phyloP scores from a whole-genome alignment of 257 asterid genomes.

The Salvia rosmarinus region DNA sequence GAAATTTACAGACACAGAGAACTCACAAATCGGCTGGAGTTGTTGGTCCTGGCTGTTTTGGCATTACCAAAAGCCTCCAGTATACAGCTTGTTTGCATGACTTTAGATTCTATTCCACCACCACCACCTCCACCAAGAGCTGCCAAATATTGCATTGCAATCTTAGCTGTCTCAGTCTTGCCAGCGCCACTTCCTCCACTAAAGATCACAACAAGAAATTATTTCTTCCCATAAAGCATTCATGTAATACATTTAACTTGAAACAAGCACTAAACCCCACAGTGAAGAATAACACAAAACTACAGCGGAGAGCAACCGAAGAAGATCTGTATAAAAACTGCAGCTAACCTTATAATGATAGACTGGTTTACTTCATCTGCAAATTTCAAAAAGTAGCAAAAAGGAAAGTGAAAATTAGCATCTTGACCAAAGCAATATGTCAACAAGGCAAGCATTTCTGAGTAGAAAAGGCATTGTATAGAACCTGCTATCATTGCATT shows the following conservation, averaged over 20 bases:
- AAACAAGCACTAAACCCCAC: slow-evolving; percentile 21
- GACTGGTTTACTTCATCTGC: slow-evolving; percentile 86
- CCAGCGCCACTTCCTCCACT: slow-evolving; percentile 99
- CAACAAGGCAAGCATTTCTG: slow-evolving; percentile 29
- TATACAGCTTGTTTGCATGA: slow-evolving; percentile 77
- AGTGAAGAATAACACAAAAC: background rate
- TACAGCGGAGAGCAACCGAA: background rate
- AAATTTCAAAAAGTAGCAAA: slow-evolving; percentile 35
- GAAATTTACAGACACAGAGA: slow-evolving; percentile 30
- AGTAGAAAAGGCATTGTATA: slow-evolving; percentile 29
- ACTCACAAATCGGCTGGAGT: slow-evolving; percentile 96
- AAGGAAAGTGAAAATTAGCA: slow-evolving; percentile 26
- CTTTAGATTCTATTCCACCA: slow-evolving; percentile 67
- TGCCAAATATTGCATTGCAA: slow-evolving; percentile 90
- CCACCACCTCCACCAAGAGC: slow-evolving; percentile 69
- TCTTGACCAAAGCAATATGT: slow-evolving; percentile 21
- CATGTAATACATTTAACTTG: background rate
- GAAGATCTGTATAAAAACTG: slow-evolving; percentile 19
- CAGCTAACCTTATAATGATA: slow-evolving; percentile 82
- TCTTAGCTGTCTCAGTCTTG: slow-evolving; percentile 95
- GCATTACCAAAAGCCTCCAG: slow-evolving; percentile 99
- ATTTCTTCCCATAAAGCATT: slow-evolving; percentile 17
- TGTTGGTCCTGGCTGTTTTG: slow-evolving; percentile 75
- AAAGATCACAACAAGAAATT: slow-evolving; percentile 34
- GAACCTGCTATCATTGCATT: slow-evolving; percentile 82